phyloP scores from a whole-genome alignment of 768 basidiomycete genomes.

The Boletus coccyginus region DNA sequence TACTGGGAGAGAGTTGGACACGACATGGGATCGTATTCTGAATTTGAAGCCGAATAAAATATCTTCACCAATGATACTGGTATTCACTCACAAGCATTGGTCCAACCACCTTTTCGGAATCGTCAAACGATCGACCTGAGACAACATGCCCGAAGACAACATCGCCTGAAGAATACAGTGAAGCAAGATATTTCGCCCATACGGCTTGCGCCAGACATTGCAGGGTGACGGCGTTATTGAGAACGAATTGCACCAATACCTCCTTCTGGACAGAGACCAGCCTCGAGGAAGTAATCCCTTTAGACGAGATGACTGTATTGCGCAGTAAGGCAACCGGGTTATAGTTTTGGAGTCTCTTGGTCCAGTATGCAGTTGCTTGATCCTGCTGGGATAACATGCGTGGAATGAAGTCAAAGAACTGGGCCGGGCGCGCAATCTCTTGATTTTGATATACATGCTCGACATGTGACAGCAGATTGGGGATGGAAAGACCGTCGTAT shows the following conservation, averaged over 20 bases:
- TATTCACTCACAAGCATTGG: slow-evolving; percentile 42
- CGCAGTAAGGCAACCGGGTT: slow-evolving; percentile 18
- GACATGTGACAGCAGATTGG: slow-evolving; percentile 34
- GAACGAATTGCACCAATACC: slow-evolving; percentile 12
- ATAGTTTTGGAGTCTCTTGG: slow-evolving; percentile 24
- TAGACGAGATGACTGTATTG: slow-evolving; percentile 8
- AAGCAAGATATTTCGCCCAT: slow-evolving; percentile 28
- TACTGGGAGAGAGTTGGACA: slow-evolving; percentile 26
- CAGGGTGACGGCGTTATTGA: slow-evolving; percentile 29
- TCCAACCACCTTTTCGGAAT: slow-evolving; percentile 44
- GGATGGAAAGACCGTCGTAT: slow-evolving; percentile 45
- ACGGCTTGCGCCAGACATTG: slow-evolving; percentile 38
- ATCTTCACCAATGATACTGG: background rate
- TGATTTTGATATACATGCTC: slow-evolving; percentile 30
- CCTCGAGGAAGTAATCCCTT: slow-evolving; percentile 11
- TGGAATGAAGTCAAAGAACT: slow-evolving; percentile 40
- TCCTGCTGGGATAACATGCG: slow-evolving; percentile 38
- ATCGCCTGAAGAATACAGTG: slow-evolving; percentile 26
- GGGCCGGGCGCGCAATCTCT: slow-evolving; percentile 11
- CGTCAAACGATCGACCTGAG: slow-evolving; percentile 41
- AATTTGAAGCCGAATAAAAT: background rate
- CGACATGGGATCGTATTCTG: slow-evolving; percentile 49
- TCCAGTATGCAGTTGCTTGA: slow-evolving; percentile 40
- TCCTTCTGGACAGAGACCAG: slow-evolving; percentile 10
- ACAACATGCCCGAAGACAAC: slow-evolving; percentile 47